Base-by-base conservation (phyloP, 2,329 filamentous ascomycete genomes). In the Cercospora zeae-maydis region DNA sequence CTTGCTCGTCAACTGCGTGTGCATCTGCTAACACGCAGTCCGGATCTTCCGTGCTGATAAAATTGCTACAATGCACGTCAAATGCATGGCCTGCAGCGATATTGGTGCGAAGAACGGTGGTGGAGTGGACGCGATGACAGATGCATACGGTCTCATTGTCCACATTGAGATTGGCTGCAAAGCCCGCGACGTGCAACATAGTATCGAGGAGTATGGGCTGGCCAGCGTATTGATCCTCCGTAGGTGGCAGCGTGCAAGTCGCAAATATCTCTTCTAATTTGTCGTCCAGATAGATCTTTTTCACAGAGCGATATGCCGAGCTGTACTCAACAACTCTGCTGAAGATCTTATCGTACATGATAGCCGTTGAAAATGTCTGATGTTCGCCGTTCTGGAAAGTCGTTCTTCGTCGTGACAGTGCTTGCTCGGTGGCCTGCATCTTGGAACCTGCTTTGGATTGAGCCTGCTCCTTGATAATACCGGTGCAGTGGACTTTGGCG, bases 301-400 rank as follows among this genome's bases (percentile, higher is more conserved):
- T 58, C 2, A 66, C 64, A 13, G 58, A 36, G 3, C 61, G 64
- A 33, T 66, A 66, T 16, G 47, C 49, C 14, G 59, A 37, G 13
- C 55, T 57, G 53, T 66, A 66, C 27, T 57, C 52, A 7, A 66
- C 64, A 14, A 66, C 64, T 9, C 64, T 42, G 27, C 42, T 63
- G 49, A 66, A 66, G 14, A 66, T 57, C 49, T 61, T 63, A 24
- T 66, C 55, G 30, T 66, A 66, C 64, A 66, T 66, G 52, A 58
- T 58, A 10, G 45, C 37, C 8, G 58, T 61, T 27, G 57, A 56
- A 39, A 66, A 64, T 34, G 33, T 52, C 27, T 66, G 62, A n/a
- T 45, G 42, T 14, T 58, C 55, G 30, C 59, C 62, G 30, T 52
- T 52, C n/a, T 51, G 51, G 36, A 64, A 53, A 13, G 6, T 57